Percentiles rank a stretch among this genome's conserved stretches.
phyloP scores from a whole-genome alignment of 2,329 filamentous ascomycete species.

The Pseudogymnoascus sp. region DNA sequence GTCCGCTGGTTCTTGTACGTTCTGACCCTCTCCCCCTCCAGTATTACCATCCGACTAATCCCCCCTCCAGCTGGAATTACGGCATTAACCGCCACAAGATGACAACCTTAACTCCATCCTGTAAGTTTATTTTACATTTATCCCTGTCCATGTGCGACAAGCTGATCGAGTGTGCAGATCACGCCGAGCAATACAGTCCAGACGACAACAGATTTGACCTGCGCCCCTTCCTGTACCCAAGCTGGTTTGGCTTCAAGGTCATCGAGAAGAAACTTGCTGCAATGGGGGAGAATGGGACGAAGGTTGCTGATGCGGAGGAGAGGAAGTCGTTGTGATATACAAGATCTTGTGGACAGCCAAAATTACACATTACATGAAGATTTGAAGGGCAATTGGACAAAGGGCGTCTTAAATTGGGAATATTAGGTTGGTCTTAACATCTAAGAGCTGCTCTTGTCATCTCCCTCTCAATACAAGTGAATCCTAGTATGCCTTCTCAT shows the following conservation, averaged over 20 bases:
- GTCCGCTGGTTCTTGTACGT: neutral
- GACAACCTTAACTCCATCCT: constrained; percentile 46
- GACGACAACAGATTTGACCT: constrained; percentile 55
- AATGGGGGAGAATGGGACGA: constrained; percentile 32
- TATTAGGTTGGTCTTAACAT: too few species aligned
- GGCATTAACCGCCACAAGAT: constrained; percentile 57
- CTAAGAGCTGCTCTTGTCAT: too few species aligned
- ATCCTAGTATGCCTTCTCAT: too few species aligned
- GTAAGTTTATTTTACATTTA: constrained; percentile 31
- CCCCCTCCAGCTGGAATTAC: constrained; percentile 32
- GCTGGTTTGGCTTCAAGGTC: constrained; percentile 29
- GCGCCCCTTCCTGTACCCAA: constrained; percentile 45
- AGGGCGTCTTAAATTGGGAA: too few species aligned
- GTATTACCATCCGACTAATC: neutral
- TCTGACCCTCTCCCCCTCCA: neutral
- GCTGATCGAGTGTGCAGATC: constrained; percentile 12
- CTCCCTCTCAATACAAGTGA: too few species aligned
- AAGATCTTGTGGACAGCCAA: neutral
- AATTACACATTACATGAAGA: neutral
- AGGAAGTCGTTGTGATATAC: constrained; percentile 6
- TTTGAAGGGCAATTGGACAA: neutral
- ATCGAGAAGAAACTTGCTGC: constrained; percentile 40
- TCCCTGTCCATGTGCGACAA: neutral
- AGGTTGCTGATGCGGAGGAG: constrained; percentile 10
- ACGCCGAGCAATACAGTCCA: constrained; percentile 40